Percentiles rank a stretch among this genome's conserved stretches.
These are phyloP conservation scores for Magnusiomyces sp. DNA, from an alignment of 1,139 yeast species.

Conservation along the genomic window DNA sequence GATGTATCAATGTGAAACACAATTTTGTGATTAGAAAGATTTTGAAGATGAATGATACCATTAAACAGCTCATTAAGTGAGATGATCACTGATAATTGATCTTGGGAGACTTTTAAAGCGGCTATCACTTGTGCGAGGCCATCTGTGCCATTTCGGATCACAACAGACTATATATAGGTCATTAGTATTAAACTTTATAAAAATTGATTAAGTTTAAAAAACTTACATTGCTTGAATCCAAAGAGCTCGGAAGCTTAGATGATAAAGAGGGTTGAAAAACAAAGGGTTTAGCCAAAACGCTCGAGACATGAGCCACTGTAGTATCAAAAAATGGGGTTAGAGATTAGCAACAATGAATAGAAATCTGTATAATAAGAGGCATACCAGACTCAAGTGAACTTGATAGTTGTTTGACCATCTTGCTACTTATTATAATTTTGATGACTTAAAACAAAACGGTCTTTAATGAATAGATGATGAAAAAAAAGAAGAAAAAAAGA, in stretches of 20 bases:
- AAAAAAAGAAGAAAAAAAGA: slow-evolving; percentile 1
- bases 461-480: not conserved
- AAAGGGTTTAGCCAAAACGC: slow-evolving; percentile 34
- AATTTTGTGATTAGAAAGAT: slow-evolving; percentile 38
- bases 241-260: not conserved
- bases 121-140: slow-evolving; percentile 41
- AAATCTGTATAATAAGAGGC: not conserved
- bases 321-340: not conserved
- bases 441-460: not conserved
- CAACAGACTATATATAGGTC: slow-evolving; percentile 23
- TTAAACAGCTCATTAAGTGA: slow-evolving; percentile 47
- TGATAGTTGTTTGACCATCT: not conserved
- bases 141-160: slow-evolving; percentile 44
- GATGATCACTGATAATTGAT: slow-evolving; percentile 31
- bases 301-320: slow-evolving; percentile 23
- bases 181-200: not conserved
- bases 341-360: not conserved
- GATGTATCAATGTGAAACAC: slow-evolving; percentile 50
- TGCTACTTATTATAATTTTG: not conserved
- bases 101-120: slow-evolving; percentile 7
- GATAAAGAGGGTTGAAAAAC: slow-evolving; percentile 44
- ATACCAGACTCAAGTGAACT: slow-evolving; percentile 10
- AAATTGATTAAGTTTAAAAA: not conserved
- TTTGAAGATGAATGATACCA: slow-evolving; percentile 52
- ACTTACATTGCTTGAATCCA: not conserved